phyloP scores from a whole-genome alignment of 805 yeast genomes.

The Pichia rugopelliculosa region DNA sequence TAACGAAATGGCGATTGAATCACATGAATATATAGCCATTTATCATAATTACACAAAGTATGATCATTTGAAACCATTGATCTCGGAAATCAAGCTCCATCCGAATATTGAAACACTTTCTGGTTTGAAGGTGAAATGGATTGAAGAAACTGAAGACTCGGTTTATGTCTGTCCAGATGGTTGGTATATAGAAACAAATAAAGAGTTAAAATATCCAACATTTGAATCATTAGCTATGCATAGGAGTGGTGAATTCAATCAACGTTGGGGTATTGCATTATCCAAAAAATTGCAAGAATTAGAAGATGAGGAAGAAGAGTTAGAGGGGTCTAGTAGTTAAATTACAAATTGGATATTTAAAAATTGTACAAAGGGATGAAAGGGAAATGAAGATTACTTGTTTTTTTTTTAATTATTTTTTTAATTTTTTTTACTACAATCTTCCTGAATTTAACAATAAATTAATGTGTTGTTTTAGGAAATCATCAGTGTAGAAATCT shows the following conservation, averaged over 20 bases:
- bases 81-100: background rate
- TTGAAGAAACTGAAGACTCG: background rate
- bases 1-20: background rate
- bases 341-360: background rate
- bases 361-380: background rate
- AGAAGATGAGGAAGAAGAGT: background rate
- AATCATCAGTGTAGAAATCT: slow-evolving; percentile 71
- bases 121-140: slow-evolving; percentile 4
- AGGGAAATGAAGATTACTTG: background rate
- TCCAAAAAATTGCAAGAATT: slow-evolving; percentile 7
- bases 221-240: slow-evolving; percentile 24
- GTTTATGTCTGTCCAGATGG: slow-evolving; percentile 21
- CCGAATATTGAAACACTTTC: background rate
- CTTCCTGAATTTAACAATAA: slow-evolving; percentile 57
- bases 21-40: slow-evolving; percentile 1
- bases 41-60: slow-evolving; percentile 3
- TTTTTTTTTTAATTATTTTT: background rate
- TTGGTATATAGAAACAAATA: slow-evolving; percentile 16
- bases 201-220: slow-evolving; percentile 18
- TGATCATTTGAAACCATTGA: slow-evolving; percentile 5
- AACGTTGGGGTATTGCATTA: slow-evolving; percentile 14
- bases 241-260: slow-evolving; percentile 13
- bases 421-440: slow-evolving; percentile 26
- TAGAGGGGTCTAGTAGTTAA: background rate
- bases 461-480: slow-evolving; percentile 72